These are phyloP conservation scores for Camelina sativa DNA, from an alignment of 345 rosid species.

Conservation along the genomic window DNA sequence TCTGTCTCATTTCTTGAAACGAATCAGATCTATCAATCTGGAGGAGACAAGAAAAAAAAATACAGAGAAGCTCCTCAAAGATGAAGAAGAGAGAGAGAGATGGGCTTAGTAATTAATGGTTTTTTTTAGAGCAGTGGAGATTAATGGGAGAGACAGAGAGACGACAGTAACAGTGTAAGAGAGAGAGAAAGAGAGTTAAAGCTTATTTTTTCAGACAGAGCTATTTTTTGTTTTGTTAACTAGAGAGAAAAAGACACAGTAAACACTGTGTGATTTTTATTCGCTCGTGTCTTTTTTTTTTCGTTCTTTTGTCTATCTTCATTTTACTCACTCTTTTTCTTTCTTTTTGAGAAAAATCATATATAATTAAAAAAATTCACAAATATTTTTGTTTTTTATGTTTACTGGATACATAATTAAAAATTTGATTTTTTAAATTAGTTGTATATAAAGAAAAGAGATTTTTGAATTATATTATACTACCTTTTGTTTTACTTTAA, in stretches of 20 bases:
- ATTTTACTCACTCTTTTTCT: neutral
- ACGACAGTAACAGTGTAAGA: slow-evolving; percentile 42
- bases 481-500: no score
- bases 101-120: slow-evolving; percentile 17
- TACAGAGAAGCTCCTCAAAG: slow-evolving; percentile 16
- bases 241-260: neutral
- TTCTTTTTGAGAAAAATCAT: no score
- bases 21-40: slow-evolving; percentile 39
- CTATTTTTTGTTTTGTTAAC: slow-evolving; percentile 32
- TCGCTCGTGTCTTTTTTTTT: neutral
- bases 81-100: slow-evolving; percentile 11
- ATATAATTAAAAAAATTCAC: neutral
- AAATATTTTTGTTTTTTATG: neutral
- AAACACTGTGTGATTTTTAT: slow-evolving; percentile 20
- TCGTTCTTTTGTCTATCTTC: neutral
- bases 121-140: slow-evolving; percentile 9
- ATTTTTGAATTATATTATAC: neutral
- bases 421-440: neutral
- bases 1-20: slow-evolving; percentile 11
- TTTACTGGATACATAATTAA: neutral
- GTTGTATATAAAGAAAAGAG: neutral
- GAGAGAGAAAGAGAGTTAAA: slow-evolving; percentile 14
- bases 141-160: slow-evolving; percentile 44
- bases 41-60: neutral
- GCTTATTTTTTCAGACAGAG: slow-evolving; percentile 27